Evolutionary conservation across 2,329 filamentous ascomycete species (phyloP), one percentile per base, ranked within the genome.

Genomic region (Stemphylium vesicarium): DNA sequence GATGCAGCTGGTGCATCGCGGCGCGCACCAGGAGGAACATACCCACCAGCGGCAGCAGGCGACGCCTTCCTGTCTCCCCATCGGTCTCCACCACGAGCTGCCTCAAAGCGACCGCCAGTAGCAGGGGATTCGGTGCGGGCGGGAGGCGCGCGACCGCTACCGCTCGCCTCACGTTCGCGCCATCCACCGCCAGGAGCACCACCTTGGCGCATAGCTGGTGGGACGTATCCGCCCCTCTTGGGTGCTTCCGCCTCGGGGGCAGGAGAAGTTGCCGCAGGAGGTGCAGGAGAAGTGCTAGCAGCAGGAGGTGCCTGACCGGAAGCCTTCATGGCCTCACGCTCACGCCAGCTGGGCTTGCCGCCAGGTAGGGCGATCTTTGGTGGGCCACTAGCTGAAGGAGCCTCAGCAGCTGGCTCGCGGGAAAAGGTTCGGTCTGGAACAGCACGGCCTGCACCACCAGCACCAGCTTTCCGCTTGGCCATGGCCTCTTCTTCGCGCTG

Each of bases 401-500:
- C 50, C 42, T 61, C 74, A 57, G 57, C 60, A 43, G 78, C 76
- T n/a, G 57, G 70, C 58, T 60, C 71, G 47, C 58, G 76, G 57
- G 72, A 77, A 63, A 59, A 72, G 68, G 61, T 52, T 24, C 57
- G 57, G 47, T 57, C 56, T 24, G 56, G 56, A 15, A 58, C 46
- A 40, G 44, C 73, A 52, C 73, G 71, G 40, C 70, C 62, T 40
- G 63, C 57, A 48, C 29, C 31, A 20, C 60, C 61, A 64, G 64
- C 84, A 35, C 64, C 69, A 49, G 64, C 50, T 55, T 68, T 84
- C 77, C 85, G 86, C 66, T 89, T 86, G 63, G 89, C 89, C 77
- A 93, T 86, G 13, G 92, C 93, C 76, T 96, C 93, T 68, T 95
- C 92, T 76, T 96, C 93, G 75, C 91, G 88, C 72, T 92, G 85